phyloP scores from a whole-genome alignment of 2,329 filamentous ascomycete genomes.

The Botrytis sinoallii region DNA sequence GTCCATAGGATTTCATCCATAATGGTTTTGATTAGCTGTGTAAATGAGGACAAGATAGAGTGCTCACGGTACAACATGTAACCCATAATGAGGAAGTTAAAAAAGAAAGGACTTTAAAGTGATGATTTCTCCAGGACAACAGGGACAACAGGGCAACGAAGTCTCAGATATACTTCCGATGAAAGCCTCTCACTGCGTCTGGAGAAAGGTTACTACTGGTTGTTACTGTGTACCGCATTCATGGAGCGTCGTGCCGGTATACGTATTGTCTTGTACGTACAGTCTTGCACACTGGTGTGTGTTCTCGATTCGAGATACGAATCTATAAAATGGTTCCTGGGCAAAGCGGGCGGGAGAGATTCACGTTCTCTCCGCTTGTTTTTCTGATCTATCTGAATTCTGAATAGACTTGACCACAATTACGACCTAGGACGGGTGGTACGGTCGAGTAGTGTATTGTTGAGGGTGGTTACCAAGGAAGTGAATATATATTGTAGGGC shows the following conservation, averaged over 20 bases:
- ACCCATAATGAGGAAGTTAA: background rate
- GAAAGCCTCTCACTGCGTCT: background rate
- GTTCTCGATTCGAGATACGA: background rate
- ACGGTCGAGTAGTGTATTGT: background rate
- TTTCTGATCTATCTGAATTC: constrained; percentile 8
- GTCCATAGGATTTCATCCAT: background rate
- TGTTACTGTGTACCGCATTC: background rate
- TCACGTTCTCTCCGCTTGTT: constrained; percentile 7
- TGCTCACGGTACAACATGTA: background rate
- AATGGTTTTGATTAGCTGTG: background rate
- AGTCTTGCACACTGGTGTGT: background rate
- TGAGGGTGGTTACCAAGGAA: background rate
- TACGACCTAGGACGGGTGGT: background rate
- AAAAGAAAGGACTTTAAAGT: background rate
- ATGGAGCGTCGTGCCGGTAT: background rate
- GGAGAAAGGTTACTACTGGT: background rate
- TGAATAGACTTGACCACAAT: background rate
- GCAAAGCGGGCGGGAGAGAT: background rate
- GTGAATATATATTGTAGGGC: background rate
- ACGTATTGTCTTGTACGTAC: background rate
- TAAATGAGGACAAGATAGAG: constrained; percentile 12
- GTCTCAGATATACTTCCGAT: constrained; percentile 9
- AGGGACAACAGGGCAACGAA: background rate
- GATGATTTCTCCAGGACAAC: background rate
- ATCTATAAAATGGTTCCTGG: constrained; percentile 2